A percentile compares a stretch with the other conserved stretches of the same genome.
Evolutionary conservation across 257 asterid genomes (phyloP).

Genomic region (Galeopsis tetrahit): DNA sequence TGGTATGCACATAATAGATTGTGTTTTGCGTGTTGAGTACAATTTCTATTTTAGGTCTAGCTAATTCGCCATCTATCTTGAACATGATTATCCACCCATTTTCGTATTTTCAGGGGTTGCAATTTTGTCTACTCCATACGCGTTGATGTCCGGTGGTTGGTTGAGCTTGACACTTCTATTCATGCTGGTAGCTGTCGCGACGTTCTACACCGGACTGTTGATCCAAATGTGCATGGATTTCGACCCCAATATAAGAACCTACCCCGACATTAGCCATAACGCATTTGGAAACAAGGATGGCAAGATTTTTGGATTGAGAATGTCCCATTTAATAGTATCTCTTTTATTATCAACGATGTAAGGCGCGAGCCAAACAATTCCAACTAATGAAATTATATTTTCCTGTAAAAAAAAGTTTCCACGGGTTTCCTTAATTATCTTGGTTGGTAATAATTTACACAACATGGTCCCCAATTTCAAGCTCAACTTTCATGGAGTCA

Average conservation of each 20-base stretch:
- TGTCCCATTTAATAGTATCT: no score
- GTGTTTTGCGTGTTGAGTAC: no score
- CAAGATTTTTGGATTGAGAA: no score
- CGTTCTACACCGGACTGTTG: slow-evolving; percentile 59
- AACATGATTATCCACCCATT: no score
- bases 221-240: slow-evolving; percentile 61
- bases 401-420: no score
- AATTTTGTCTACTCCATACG: slow-evolving; percentile 63
- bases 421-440: no score
- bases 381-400: no score
- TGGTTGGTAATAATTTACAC: slow-evolving; percentile 61
- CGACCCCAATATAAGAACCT: slow-evolving; percentile 50
- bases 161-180: slow-evolving; percentile 52
- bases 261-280: slow-evolving; percentile 55
- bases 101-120: slow-evolving; percentile 53
- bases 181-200: slow-evolving; percentile 43
- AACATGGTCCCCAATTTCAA: slow-evolving; percentile 40
- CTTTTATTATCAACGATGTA: no score
- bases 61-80: no score
- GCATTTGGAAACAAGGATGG: slow-evolving; percentile 45
- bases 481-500: slow-evolving; percentile 32
- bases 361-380: no score
- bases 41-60: no score
- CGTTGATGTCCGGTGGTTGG: slow-evolving; percentile 69
- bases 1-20: no score